Base-by-base conservation (phyloP, 371 early-diverging fungal genomes). In the Haplosporangium sp. region DNA sequence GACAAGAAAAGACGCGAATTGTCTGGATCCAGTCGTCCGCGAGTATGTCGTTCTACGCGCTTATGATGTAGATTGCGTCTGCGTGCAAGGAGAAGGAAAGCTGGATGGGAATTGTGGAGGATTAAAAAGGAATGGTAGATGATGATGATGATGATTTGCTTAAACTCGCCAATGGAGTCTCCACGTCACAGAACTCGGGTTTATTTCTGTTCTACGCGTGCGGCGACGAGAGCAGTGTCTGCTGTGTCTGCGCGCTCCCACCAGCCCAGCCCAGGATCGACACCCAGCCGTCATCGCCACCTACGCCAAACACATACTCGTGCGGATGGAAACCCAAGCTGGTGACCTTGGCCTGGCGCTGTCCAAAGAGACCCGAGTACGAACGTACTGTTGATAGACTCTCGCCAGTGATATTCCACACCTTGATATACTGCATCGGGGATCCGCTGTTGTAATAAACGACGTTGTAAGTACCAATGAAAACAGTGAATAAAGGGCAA, bases 341-440 rank as follows among this genome's bases (percentile, higher is more conserved):
- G 23, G 79, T 71, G 43, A 77, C 72, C 58, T 67, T 71, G 56
- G 72, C 67, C 45, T 71, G 72, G 21, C 72, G 51, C 64, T 71
- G 79, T 12, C 72, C 72, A 53, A 71, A 77, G 48, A 91, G 85
- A n/a, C 91, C 91, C 47, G 88, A 74, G 11, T 88, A 83, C 20
- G 89, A 87, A 11, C 87, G 87, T 18, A 88, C 82, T 7, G 86
- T 84, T n/a, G 89, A 87, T 9, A 87, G 63, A 36, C 81, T 73
- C 18, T 68, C 74, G 51, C 88, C 88, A 61, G 87, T 84, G 58
- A 87, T 80, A 66, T 90, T 89, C 87, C 87, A 91, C 36, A 89
- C 81, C 64, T 91, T 90, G 68, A 91, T 85, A 13, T 85, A 83
- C 54, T 91, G 91, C 59, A 88, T 85, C 40, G 85, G 86, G 9